phyloP scores from a whole-genome alignment of 495 filamentous ascomycete genomes.

The Diplogelasinospora grovesii region DNA sequence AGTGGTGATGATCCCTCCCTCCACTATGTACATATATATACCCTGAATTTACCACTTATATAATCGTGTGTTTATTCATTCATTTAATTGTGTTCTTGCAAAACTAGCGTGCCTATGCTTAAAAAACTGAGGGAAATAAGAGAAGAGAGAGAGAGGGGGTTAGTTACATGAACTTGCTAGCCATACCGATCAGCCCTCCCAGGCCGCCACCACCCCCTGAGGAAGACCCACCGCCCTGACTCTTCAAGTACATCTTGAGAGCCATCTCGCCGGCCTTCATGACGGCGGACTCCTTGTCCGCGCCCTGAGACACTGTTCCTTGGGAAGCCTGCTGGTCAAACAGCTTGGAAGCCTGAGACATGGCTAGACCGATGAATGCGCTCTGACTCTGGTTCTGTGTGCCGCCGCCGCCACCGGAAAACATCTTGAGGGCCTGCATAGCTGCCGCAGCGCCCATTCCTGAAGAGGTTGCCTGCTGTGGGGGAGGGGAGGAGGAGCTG shows the following conservation, averaged over 20 bases:
- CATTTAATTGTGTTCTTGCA: no score
- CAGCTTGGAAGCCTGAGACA: constrained; percentile 47
- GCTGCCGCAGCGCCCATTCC: constrained; percentile 55
- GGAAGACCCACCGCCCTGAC: constrained; percentile 22
- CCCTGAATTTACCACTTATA: no score
- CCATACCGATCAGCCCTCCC: constrained; percentile 13
- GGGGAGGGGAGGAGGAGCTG: constrained; percentile 19
- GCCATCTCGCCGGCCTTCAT: constrained; percentile 50
- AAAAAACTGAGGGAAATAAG: no score
- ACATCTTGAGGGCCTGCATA: constrained; percentile 64
- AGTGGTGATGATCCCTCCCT: constrained; percentile 43
- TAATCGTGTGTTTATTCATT: no score
- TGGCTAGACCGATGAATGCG: constrained; percentile 47
- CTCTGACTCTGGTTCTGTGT: constrained; percentile 28
- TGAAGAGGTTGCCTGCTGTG: constrained; percentile 27
- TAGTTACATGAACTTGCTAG: constrained; percentile 19
- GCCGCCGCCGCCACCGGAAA: constrained; percentile 36
- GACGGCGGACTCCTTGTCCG: constrained; percentile 45
- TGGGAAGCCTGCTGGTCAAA: constrained; percentile 43
- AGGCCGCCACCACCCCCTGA: constrained; percentile 4
- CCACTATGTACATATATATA: neutral
- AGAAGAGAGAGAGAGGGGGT: no score
- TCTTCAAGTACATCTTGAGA: constrained; percentile 50
- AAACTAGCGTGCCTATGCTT: no score
- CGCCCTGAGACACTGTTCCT: constrained; percentile 37